A percentile compares a stretch with the other conserved stretches of the same genome.
Conservation (phyloP, 2,329 filamentous ascomycete species). For the Aureobasidium sp. region DNA sequence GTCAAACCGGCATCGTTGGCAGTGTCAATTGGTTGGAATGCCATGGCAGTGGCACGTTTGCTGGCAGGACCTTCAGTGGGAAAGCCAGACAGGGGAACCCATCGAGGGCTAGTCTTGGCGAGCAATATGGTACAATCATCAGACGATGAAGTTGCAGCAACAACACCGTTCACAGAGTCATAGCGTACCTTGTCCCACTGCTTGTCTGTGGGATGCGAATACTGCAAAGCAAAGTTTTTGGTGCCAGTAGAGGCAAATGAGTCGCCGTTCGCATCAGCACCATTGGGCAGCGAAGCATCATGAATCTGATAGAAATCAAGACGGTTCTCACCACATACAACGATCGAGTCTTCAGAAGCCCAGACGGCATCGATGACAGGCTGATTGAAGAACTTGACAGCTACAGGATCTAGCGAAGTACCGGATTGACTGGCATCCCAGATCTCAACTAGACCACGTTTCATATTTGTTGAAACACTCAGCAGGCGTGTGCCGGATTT, state of each 20-base stretch:
- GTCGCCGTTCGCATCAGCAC: slow-evolving; percentile 2
- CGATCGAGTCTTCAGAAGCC: slow-evolving; percentile 35
- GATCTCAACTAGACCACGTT: slow-evolving; percentile 26
- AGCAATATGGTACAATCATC: slow-evolving; percentile 28
- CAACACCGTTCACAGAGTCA: slow-evolving; percentile 23
- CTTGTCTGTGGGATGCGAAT: slow-evolving; percentile 18
- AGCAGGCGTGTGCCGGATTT: slow-evolving; percentile 24
- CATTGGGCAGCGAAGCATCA: slow-evolving; percentile 15
- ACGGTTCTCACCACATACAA: slow-evolving; percentile 35
- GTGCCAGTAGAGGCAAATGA: slow-evolving; percentile 8
- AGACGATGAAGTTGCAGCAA: slow-evolving; percentile 29
- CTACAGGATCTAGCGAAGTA: slow-evolving; percentile 26
- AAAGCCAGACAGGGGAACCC: slow-evolving; percentile 10
- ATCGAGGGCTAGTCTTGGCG: slow-evolving; percentile 24
- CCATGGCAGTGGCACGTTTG: slow-evolving; percentile 32
- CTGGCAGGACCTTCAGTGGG: neutral
- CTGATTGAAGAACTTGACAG: slow-evolving; percentile 34
- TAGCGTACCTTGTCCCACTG: slow-evolving; percentile 29
- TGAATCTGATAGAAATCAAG: slow-evolving; percentile 32
- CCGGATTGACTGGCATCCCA: slow-evolving; percentile 18
- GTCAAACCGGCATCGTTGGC: slow-evolving; percentile 6
- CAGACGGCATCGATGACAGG: slow-evolving; percentile 37
- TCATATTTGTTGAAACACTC: slow-evolving; percentile 22
- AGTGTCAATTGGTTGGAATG: slow-evolving; percentile 29
- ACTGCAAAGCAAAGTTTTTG: slow-evolving; percentile 22